These are phyloP conservation scores for Cubamyces lactineus DNA, from an alignment of 768 basidiomycete species.

Conservation along the genomic window DNA sequence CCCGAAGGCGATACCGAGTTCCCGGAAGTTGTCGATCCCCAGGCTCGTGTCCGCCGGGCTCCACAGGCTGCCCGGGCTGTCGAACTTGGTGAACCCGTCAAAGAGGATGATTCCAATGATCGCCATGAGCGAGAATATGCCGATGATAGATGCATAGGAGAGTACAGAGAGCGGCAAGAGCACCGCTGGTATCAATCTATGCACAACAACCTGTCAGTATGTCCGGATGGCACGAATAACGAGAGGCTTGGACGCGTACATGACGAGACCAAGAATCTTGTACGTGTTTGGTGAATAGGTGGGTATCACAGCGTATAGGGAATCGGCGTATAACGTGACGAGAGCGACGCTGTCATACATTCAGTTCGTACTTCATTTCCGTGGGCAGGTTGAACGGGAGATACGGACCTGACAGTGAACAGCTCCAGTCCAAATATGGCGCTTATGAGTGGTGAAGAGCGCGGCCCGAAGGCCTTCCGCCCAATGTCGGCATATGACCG, in stretches of 20 bases:
- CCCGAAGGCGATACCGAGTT: slow-evolving; percentile 82
- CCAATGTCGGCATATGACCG: slow-evolving; percentile 91
- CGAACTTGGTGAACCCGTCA: slow-evolving; percentile 76
- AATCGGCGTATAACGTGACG: slow-evolving; percentile 90
- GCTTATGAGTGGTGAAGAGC: slow-evolving; percentile 66
- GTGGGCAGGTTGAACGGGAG: neutral
- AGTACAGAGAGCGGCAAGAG: slow-evolving; percentile 86
- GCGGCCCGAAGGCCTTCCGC: slow-evolving; percentile 82
- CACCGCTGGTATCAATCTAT: slow-evolving; percentile 79
- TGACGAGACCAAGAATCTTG: slow-evolving; percentile 70
- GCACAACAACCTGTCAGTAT: neutral
- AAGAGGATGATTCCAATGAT: slow-evolving; percentile 78
- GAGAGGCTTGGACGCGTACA: slow-evolving; percentile 49
- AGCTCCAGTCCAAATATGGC: slow-evolving; percentile 84
- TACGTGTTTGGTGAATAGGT: slow-evolving; percentile 67
- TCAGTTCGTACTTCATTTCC: neutral
- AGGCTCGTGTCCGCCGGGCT: slow-evolving; percentile 70
- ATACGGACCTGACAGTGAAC: slow-evolving; percentile 73
- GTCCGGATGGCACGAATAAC: neutral
- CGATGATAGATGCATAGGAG: slow-evolving; percentile 86
- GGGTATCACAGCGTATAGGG: slow-evolving; percentile 74
- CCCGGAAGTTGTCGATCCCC: slow-evolving; percentile 51
- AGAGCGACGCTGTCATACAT: slow-evolving; percentile 67
- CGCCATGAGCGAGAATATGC: slow-evolving; percentile 76
- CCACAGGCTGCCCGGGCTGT: slow-evolving; percentile 82